phyloP scores from a whole-genome alignment of 2,329 filamentous ascomycete genomes.

The Calonectria multiphialidica region DNA sequence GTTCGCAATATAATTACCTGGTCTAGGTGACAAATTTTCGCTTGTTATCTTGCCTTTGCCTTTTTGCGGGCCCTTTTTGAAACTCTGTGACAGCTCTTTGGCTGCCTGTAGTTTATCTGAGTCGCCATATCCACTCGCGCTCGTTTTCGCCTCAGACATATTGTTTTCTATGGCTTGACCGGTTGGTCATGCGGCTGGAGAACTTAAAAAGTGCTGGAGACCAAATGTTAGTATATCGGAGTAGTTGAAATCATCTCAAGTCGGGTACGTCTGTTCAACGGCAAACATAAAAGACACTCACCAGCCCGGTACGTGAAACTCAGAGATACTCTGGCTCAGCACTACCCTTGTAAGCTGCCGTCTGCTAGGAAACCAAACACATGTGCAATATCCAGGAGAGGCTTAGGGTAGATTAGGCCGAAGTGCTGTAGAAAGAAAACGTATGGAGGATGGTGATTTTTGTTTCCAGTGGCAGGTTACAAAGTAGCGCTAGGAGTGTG shows the following conservation, averaged over 20 bases:
- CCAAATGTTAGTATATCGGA: neutral
- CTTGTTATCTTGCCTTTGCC: neutral
- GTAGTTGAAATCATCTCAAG: too few relatives aligned
- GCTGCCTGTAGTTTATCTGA: constrained; percentile 43
- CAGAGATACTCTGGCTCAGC: too few relatives aligned
- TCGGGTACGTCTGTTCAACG: neutral
- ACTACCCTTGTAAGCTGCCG: neutral
- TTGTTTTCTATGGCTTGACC: too few relatives aligned
- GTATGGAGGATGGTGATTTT: neutral
- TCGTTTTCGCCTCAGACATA: constrained; percentile 18
- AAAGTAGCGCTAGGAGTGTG: neutral
- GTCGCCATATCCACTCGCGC: constrained; percentile 37
- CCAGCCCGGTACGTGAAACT: neutral
- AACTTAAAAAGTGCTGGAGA: neutral
- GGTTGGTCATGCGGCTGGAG: too few relatives aligned
- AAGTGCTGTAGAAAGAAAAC: neutral
- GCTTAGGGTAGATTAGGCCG: too few relatives aligned
- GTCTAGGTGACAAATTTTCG: neutral
- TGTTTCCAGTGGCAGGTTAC: neutral
- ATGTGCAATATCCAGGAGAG: too few relatives aligned
- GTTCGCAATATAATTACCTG: neutral
- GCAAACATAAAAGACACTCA: neutral
- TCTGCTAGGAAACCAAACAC: too few relatives aligned
- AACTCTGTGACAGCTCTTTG: constrained; percentile 40
- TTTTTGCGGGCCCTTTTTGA: constrained; percentile 34